Conservation (phyloP, 2,329 filamentous ascomycete species). For the Aspergillus ochraceus region DNA sequence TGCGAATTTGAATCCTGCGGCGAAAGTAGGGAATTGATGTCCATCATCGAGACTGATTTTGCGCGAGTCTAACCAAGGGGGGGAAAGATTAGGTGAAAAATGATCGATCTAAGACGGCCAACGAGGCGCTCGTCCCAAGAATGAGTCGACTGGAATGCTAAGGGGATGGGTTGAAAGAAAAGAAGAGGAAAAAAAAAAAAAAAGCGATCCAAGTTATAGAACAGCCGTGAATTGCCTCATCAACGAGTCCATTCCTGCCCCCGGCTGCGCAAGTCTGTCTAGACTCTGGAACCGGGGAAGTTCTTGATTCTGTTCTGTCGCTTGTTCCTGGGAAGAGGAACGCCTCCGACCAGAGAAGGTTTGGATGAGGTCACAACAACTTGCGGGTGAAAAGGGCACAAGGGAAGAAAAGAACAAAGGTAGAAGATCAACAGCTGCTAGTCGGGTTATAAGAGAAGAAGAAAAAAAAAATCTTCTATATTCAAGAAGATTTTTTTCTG, state of each 20-base stretch:
- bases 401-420: neutral
- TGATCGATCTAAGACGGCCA: constrained; percentile 14
- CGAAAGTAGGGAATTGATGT: constrained; percentile 49
- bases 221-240: constrained; percentile 30
- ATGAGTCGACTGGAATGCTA: neutral
- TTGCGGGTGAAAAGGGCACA: neutral
- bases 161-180: constrained; percentile 5
- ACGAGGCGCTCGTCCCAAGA: constrained; percentile 13
- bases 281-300: constrained; percentile 15
- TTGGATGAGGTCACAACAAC: neutral
- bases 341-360: neutral
- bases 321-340: neutral
- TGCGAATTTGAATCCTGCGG: constrained; percentile 44
- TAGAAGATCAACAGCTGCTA: neutral
- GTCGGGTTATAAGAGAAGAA: too few relatives aligned
- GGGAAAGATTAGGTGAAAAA: constrained; percentile 19
- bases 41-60: constrained; percentile 34
- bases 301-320: neutral
- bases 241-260: constrained; percentile 39
- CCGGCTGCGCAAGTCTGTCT: constrained; percentile 24
- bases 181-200: constrained; percentile 6
- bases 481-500: neutral
- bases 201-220: constrained; percentile 24
- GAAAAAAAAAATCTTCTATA: neutral
- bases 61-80: constrained; percentile 7